A percentile compares a stretch with the other conserved stretches of the same genome.
These are phyloP conservation scores for Sphagnurus paluster DNA, from an alignment of 1,284 basidiomycete species.

Conservation along the genomic window DNA sequence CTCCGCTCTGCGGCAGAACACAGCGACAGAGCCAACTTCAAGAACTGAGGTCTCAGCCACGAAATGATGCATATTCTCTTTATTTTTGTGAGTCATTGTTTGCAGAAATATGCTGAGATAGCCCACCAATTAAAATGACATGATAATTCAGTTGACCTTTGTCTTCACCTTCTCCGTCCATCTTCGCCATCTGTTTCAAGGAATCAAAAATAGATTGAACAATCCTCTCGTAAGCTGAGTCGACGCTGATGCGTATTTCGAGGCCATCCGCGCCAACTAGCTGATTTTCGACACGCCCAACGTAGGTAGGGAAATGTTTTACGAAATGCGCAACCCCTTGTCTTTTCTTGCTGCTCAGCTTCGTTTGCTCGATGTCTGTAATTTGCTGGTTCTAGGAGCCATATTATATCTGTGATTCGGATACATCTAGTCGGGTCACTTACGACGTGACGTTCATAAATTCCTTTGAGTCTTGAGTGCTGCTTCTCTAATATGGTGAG, in stretches of 20 bases:
- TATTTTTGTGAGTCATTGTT: not conserved
- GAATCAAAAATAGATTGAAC: slow-evolving; percentile 90
- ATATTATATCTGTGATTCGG: not conserved
- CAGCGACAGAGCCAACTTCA: slow-evolving; percentile 66
- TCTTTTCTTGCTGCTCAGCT: slow-evolving; percentile 89
- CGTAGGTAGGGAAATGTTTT: slow-evolving; percentile 89
- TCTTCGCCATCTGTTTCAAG: slow-evolving; percentile 92
- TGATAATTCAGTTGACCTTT: slow-evolving; percentile 97
- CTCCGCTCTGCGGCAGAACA: slow-evolving; percentile 77
- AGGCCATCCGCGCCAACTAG: slow-evolving; percentile 77
- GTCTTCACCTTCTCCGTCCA: slow-evolving; percentile 88
- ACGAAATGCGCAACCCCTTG: slow-evolving; percentile 94
- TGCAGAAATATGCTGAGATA: slow-evolving; percentile 6
- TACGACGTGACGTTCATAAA: slow-evolving; percentile 81
- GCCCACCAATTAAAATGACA: slow-evolving; percentile 89
- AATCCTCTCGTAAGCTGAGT: slow-evolving; percentile 86
- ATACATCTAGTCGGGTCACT: slow-evolving; percentile 26
- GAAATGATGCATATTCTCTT: slow-evolving; percentile 97
- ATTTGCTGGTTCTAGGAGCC: slow-evolving; percentile 77
- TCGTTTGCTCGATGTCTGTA: slow-evolving; percentile 87
- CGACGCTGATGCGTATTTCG: slow-evolving; percentile 78
- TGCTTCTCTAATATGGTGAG: slow-evolving; percentile 79
- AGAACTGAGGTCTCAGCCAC: slow-evolving; percentile 76
- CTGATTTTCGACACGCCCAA: slow-evolving; percentile 84
- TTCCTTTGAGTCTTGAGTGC: slow-evolving; percentile 69